A percentile compares a stretch with the other conserved stretches of the same genome.
phyloP scores from a whole-genome alignment of 1,284 basidiomycete genomes.

The Fomitopsis betulina region DNA sequence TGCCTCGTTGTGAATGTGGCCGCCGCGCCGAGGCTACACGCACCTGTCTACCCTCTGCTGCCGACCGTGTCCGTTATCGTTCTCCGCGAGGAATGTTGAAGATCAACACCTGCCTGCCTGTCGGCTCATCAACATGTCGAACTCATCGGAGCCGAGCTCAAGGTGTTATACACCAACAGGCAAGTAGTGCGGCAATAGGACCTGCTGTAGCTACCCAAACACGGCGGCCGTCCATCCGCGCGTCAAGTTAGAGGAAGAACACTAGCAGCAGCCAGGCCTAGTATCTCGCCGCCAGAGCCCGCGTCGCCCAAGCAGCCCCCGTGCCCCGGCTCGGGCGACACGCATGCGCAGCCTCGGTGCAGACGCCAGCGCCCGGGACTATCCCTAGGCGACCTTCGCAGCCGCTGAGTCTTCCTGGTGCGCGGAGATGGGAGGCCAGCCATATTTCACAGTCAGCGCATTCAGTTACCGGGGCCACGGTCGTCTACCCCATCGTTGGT shows the following conservation, averaged over 20 bases:
- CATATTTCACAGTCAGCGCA: constrained; percentile 1
- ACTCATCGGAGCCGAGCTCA: background rate
- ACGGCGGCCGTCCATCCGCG: background rate
- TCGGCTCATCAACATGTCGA: background rate
- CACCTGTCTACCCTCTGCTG: no score
- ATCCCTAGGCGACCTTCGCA: background rate
- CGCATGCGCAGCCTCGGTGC: background rate
- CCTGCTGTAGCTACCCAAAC: background rate
- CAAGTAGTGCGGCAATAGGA: background rate
- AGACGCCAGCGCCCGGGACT: constrained; percentile 1
- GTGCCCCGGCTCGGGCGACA: background rate
- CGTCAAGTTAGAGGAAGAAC: background rate
- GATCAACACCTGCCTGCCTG: background rate
- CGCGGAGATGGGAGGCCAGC: background rate
- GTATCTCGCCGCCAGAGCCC: background rate
- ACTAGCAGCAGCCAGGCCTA: background rate
- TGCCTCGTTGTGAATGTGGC: background rate
- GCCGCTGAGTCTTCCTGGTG: background rate
- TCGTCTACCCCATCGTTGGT: background rate
- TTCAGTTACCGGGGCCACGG: background rate
- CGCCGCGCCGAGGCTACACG: background rate
- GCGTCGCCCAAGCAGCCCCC: background rate
- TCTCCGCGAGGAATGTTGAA: background rate
- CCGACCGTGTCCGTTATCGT: background rate
- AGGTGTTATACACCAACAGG: background rate